phyloP scores from a whole-genome alignment of 441 rosid species.

The Geranium incanum region DNA sequence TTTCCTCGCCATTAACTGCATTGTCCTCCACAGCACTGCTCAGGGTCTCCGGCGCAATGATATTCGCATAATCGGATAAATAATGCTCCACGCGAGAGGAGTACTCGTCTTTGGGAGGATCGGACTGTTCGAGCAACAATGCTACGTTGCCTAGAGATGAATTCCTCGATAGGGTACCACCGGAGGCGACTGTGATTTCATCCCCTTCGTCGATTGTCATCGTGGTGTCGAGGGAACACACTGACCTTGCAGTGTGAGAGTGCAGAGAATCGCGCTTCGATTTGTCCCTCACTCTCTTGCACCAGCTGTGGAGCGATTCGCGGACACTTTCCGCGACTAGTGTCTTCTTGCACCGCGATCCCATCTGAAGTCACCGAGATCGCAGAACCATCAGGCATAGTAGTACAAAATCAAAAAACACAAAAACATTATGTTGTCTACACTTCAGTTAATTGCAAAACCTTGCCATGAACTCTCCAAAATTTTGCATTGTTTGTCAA shows the following conservation, averaged over 20 bases:
- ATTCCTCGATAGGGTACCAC: constrained; percentile 56
- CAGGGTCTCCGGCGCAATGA: constrained; percentile 29
- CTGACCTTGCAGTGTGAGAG: constrained; percentile 57
- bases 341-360: constrained; percentile 71
- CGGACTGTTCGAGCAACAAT: constrained; percentile 46
- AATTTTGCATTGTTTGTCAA: too few relatives aligned
- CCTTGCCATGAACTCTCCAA: too few relatives aligned
- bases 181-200: constrained; percentile 65
- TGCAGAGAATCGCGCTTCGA: constrained; percentile 48
- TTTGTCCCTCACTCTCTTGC: constrained; percentile 69
- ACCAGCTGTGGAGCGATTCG: constrained; percentile 92
- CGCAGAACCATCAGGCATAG: not conserved
- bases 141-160: constrained; percentile 45
- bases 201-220: constrained; percentile 54
- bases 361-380: constrained; percentile 49
- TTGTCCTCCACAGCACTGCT: constrained; percentile 38
- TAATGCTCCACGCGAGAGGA: constrained; percentile 55
- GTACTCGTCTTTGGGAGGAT: constrained; percentile 29
- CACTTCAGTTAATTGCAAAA: too few relatives aligned
- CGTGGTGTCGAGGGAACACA: constrained; percentile 66
- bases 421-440: not conserved
- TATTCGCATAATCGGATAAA: constrained; percentile 41
- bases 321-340: constrained; percentile 76
- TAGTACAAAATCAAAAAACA: too few relatives aligned
- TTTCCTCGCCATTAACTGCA: constrained; percentile 30